Base-by-base conservation (phyloP, 208 protist genomes). In the Lotmaria passim region DNA sequence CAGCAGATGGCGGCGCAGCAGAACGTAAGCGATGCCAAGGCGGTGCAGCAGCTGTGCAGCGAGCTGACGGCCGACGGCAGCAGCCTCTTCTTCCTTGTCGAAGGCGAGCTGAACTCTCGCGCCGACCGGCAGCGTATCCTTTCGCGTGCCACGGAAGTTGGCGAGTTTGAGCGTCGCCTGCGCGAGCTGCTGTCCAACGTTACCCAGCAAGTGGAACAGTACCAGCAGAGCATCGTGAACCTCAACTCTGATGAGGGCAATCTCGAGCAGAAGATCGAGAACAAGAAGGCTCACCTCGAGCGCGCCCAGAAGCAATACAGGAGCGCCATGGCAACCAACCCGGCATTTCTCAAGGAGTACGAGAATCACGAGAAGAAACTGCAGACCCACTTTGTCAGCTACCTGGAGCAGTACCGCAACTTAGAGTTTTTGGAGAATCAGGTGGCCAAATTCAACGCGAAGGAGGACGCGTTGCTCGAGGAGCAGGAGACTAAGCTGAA, bases 221-320 rank as follows among this genome's bases (percentile, higher is more conserved):
- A 96, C 26, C 86, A 92, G 79, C 69, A 95, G 55, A 85, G 81
- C 44, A 95, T 97, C 53, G 75, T 86, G 8, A 93, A 94, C 51
- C 86, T 98, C 44, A 78, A 53, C 39, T 82, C 86, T 2, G 96
- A 98, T 65, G 93, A 98, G 78, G 93, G 83, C 41, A 97, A 93
- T 55, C 75, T 98, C 10, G 87, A 97, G 82, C 89, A 93, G 52
- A 98, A 98, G 82, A 98, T 98, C 62, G 96, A 98, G 82, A 98
- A 95, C 81, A 98, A 98, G 78, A 92, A 94, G 52, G 79, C 85
- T 0, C 94, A 98, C 69, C 75, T 98, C 23, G 96, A 98, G 72
- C 82, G 95, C 7, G 82, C 86, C 14, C 87, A 98, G 76, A 98
- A 98, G 75, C 85, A 96, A 46, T 82, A 97, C 62, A 85, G 83